Percentiles rank a stretch among this genome's conserved stretches.
Evolutionary conservation across 371 early-diverging fungal genomes (phyloP).

Genomic region (Apophysomyces ossiformis): DNA sequence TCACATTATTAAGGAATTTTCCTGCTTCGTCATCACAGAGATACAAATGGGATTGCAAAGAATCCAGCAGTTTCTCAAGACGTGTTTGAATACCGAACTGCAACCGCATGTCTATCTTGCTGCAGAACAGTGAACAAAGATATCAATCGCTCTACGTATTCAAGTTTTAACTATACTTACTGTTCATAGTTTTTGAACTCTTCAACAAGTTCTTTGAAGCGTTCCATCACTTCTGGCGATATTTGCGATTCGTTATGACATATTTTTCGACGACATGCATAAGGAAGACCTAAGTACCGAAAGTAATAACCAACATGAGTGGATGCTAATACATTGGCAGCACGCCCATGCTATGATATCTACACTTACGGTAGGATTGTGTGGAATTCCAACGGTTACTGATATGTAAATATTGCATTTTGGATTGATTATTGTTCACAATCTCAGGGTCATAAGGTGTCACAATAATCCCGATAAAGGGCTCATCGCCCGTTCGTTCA

Average conservation of each 20-base stretch:
- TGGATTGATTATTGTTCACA: conserved; percentile 51
- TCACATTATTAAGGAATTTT: conserved; percentile 42
- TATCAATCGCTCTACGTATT: not conserved
- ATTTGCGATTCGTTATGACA: conserved; percentile 44
- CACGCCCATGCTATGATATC: no score
- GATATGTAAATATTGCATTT: conserved; percentile 63
- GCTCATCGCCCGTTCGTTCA: conserved; percentile 68
- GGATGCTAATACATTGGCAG: no score
- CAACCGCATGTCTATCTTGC: conserved; percentile 40
- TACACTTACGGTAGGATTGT: conserved; percentile 50
- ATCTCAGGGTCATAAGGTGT: conserved; percentile 68
- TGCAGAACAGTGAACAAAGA: conserved; percentile 19
- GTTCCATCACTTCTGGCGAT: conserved; percentile 48
- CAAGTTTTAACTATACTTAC: conserved; percentile 38
- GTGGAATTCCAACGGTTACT: conserved; percentile 50
- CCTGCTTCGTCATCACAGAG: conserved; percentile 34
- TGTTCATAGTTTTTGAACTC: conserved; percentile 65
- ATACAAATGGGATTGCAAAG: conserved; percentile 48
- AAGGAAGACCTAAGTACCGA: conserved; percentile 48
- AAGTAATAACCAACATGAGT: not conserved
- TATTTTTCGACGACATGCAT: conserved; percentile 52
- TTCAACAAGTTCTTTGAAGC: conserved; percentile 48
- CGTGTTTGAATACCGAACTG: conserved; percentile 33
- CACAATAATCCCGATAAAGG: conserved; percentile 85
- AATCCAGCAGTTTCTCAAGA: conserved; percentile 52